Percentiles rank a stretch among this genome's conserved stretches.
Conservation (phyloP, 768 basidiomycete species). For the Agaricus blazei region DNA sequence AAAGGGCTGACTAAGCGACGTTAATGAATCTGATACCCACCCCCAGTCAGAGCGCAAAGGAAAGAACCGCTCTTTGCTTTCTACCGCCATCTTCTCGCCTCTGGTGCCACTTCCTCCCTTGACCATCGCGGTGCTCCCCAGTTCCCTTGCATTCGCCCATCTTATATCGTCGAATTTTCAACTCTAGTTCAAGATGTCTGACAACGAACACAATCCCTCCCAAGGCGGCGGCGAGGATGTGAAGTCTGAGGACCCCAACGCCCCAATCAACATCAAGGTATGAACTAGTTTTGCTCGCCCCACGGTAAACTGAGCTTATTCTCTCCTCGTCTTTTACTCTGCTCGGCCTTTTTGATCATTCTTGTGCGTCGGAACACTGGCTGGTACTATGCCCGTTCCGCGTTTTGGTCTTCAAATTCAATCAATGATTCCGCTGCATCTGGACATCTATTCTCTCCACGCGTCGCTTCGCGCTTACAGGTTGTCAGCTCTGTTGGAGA, state of each 20-base stretch:
- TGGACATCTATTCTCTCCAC: neutral
- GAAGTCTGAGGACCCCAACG: constrained; percentile 54
- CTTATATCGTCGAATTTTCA: neutral
- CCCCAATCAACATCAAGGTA: constrained; percentile 80
- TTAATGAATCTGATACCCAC: constrained; percentile 11
- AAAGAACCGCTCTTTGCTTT: constrained; percentile 5
- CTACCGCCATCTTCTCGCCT: constrained; percentile 4
- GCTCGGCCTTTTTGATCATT: neutral
- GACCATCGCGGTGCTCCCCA: neutral
- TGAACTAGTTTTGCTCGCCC: neutral
- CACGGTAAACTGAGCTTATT: neutral
- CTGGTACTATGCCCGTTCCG: neutral
- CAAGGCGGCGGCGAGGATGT: constrained; percentile 32
- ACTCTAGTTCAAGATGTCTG: constrained; percentile 40
- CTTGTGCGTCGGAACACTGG: neutral
- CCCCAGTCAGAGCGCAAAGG: neutral
- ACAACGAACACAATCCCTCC: constrained; percentile 34
- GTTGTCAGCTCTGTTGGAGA: constrained; percentile 74
- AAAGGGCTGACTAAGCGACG: constrained; percentile 5
- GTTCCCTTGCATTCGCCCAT: neutral
- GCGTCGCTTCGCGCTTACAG: constrained; percentile 28
- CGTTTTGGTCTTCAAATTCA: neutral
- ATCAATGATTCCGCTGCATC: neutral
- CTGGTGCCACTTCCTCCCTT: neutral
- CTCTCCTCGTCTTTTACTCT: neutral